phyloP scores from a whole-genome alignment of 345 rosid species.

The Pistacia integerrima region DNA sequence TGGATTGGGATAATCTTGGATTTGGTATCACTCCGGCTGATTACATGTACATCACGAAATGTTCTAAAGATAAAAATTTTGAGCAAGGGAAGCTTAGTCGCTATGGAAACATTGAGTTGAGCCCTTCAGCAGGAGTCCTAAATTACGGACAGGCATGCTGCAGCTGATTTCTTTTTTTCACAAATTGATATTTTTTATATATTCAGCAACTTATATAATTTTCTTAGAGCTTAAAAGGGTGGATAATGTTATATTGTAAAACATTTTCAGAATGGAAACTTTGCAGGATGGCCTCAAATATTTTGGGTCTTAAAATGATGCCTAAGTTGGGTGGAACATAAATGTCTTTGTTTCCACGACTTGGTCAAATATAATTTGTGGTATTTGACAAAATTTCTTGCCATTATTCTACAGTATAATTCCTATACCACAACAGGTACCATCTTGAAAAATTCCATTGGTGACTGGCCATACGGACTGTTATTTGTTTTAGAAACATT shows the following conservation, averaged over 20 bases:
- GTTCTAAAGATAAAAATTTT: slow-evolving; percentile 47
- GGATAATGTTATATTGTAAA: not conserved
- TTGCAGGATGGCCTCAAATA: not conserved
- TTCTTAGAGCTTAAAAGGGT: not conserved
- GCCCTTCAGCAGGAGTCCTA: slow-evolving; percentile 82
- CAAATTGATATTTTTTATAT: not conserved
- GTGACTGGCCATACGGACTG: not conserved
- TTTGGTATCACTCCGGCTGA: slow-evolving; percentile 66
- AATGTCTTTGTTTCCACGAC: no score
- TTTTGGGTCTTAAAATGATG: not conserved
- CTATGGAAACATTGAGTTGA: slow-evolving; percentile 60
- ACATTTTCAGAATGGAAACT: not conserved
- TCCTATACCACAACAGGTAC: not conserved
- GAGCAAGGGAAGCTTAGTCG: slow-evolving; percentile 50
- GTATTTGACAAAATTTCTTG: no score
- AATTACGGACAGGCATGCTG: slow-evolving; percentile 89
- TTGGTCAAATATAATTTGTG: no score
- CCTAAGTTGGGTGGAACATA: not conserved
- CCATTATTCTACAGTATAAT: not conserved
- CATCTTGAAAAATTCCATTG: not conserved
- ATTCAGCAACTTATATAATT: not conserved
- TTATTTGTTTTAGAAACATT: not conserved
- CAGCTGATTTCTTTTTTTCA: not conserved
- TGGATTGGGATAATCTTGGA: slow-evolving; percentile 90
- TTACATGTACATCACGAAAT: slow-evolving; percentile 73